Evolutionary conservation across 805 yeast genomes (phyloP), one percentile per base, ranked within the genome.

Genomic region (Cyberlindnera maritima): DNA sequence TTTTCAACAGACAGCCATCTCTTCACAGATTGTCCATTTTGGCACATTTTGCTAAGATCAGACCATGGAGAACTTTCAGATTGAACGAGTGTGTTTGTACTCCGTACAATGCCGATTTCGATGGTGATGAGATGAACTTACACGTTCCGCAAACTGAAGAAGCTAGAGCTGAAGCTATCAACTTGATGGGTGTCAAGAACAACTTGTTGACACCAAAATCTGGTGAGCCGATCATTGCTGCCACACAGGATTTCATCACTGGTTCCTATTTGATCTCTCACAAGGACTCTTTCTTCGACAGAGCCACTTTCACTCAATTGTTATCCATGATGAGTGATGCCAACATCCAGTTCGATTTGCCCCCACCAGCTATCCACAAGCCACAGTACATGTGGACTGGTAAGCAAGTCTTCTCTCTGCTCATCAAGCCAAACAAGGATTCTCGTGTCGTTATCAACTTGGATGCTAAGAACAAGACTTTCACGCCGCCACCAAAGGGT

Each of bases 61-160:
- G 96, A 62, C 99, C 99, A 0, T 94, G 98, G 98, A 79, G 99
- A 71, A 94, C 99, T 2, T 88, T 94, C 71, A 76, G 99, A 57
- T 76, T 94, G 57, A 94, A 94, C 64, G 98, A 94, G 68, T 94
- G 99, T 84, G 99, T 94, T 10, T 94, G 99, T 72, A 94, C 99
- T 0, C 99, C 99, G 2, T 94, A 94, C 70, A 95, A 95, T 66
- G 99, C 99, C 34, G 99, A 94, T 78, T 94, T 94, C 65, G 99
- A 94, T 68, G 99, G 99, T 69, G 99, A 94, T 70, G 99, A 94
- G 68, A 94, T 94, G 99, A 94, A 94, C 67, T 74, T 94, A 62
- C 99, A 94, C 64, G 99, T 94, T 39, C 99, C 99, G 2, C 99
- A 94, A 67, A 94, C 98, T 1, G 98, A 94, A 69, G 99, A 94